Base-by-base conservation (phyloP, 441 rosid genomes). In the Cnidoscolus chayamansa region DNA sequence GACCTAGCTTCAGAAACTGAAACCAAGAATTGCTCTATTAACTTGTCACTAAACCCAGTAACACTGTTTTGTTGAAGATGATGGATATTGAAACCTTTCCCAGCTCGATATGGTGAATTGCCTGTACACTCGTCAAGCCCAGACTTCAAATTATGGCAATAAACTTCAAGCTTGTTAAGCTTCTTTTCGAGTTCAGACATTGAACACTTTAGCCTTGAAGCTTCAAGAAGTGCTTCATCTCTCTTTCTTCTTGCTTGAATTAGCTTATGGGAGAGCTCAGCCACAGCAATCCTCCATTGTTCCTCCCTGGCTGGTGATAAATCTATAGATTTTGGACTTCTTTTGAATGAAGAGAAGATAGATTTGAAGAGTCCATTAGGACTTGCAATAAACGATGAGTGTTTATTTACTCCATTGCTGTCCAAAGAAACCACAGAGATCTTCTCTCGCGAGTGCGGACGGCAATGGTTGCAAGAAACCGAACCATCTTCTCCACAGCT, bases 181-280 rank as follows among this genome's bases (percentile, higher is more conserved):
- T 95, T 95, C 80, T 89, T 93, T 82, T 95, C 99, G 20, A 95
- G 92, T 76, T 95, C 98, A 37, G 89, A 72, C 95, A 91, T 89
- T 53, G 99, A 87, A 12, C 86, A 68, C 71, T 91, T 95, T 19
- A 95, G 79, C 76, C 86, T 87, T 1, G 97, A 93, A 66, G 91
- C 94, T 82, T 95, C 98, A 11, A 72, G 77, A 40, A 90, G 60
- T 0, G 99, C 98, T 77, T 87, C 99, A 65, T 95, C 98, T 71
- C 90, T 84, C 84, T 84, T 90, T 74, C 92, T 87, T 12, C 94
- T 91, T 9, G 94, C 87, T 75, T 91, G 92, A 48, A 86, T 83
- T 54, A 91, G 84, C 85, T 90, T 95, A 62, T 91, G 89, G 0
- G 99, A 88, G 13, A 95, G 89, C 86, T 93, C 98, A 9, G 93